Percentiles rank a stretch among this genome's conserved stretches.
phyloP scores from a whole-genome alignment of 2,329 filamentous ascomycete genomes.

The Chaetothyriales sp. region DNA sequence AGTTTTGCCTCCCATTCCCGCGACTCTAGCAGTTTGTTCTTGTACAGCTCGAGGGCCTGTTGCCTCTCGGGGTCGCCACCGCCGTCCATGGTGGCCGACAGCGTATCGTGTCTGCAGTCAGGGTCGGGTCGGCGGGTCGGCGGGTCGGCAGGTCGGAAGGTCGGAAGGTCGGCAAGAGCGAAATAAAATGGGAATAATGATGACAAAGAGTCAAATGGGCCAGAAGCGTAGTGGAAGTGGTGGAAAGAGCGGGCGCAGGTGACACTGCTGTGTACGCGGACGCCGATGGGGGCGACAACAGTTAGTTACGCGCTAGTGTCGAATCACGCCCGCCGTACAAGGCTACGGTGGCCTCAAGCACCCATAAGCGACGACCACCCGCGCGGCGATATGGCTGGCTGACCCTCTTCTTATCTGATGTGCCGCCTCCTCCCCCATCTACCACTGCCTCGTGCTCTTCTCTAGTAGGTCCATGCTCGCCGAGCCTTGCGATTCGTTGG shows the following conservation, averaged over 20 bases:
- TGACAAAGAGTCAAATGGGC: neutral
- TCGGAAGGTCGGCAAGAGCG: neutral
- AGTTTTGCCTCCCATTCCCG: constrained; percentile 98
- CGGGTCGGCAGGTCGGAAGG: no score
- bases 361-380: neutral
- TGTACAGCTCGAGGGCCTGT: constrained; percentile 64
- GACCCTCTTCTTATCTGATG: neutral
- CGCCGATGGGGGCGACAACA: neutral
- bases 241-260: neutral
- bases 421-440: neutral
- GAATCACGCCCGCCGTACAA: neutral
- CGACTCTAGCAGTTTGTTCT: constrained; percentile 75
- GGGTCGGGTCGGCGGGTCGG: no score
- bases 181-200: neutral
- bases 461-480: neutral
- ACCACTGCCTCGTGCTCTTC: neutral
- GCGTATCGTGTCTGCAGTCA: neutral
- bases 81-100: constrained; percentile 18
- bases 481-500: neutral
- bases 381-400: no score
- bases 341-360: neutral
- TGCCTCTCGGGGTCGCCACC: constrained; percentile 41
- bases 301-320: neutral
- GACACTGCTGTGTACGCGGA: neutral
- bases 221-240: neutral